Base-by-base conservation (phyloP, 352 stramenopile genomes). In the Paralagenidium karlingii region DNA sequence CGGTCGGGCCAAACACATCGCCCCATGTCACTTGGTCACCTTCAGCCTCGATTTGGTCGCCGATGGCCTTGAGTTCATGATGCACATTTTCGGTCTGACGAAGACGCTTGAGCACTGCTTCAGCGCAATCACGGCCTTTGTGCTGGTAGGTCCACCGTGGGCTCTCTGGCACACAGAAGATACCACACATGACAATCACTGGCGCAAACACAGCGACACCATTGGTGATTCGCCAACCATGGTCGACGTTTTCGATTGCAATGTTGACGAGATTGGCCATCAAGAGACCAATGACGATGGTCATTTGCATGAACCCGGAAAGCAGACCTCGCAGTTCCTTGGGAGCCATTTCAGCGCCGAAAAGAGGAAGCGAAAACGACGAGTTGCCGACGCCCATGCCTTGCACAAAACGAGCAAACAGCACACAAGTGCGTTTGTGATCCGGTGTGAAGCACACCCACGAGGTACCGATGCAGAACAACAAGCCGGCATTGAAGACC, bases 61-160 rank as follows among this genome's bases (percentile, higher is more conserved):
- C 49, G 28, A 75, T 75, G 1, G 55, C 44, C 21, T 65, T 16
- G 12, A 69, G 31, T 24, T 63, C 54, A 33, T 55, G 45, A 8
- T 38, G 32, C n/a, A 68, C 55, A 24, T 55, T 54, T 20, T 62
- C 47, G 13, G 48, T 61, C 40, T 46, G 34, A 12, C 53, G 55
- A 24, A 73, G 47, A n/a, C 40, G 40, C 32, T 51, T 65, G 19
- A 73, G 52, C 11, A 58, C 38, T 10, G 32, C 32, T 33, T 60
- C 50, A 1, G 66, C 66, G 32, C 43, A 41, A 1, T 74, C 60
- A 13, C 63, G 59, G 33, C 63, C 58, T 29, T 63, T 69, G 31
- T 69, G 41, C 45, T 54, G 16, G 50, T 75, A 65, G 11, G 59
- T 53, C 57, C 57, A 80, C 10, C 66, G 63, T 34, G 66, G 66